Base-by-base conservation (phyloP, 441 rosid species). In the Arabidopsis hybrid region DNA sequence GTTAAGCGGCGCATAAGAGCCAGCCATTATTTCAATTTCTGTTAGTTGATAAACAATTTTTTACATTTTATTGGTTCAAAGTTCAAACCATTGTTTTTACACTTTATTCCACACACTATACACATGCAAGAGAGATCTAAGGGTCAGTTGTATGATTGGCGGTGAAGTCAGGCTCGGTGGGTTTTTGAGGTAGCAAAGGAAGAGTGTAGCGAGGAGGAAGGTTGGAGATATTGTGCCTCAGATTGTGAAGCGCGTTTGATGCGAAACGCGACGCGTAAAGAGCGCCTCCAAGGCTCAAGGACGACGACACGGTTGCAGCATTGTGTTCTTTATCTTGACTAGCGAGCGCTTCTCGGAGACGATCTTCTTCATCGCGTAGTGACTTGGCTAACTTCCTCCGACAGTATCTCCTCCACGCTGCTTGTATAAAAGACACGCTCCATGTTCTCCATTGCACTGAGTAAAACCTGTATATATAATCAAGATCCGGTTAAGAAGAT, bases 191-290 rank as follows among this genome's bases (percentile, higher is more conserved):
- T 40, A 91, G 70, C 73, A 84, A 49, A 13, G 77, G 76, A 51
- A 75, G 59, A n/a, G 77, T 69, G 39, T 55, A 43, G 2, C 39
- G 71, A 56, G 58, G 58, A 73, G 65, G 70, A 40, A 72, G 62
- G 56, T 60, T 60, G 11, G 74, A 71, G 45, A 52, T 52, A 34
- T 69, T 67, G 40, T 67, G 74, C 56, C 47, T 53, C 8, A 75
- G 36, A 10, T 71, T 78, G 7, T 83, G 72, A 45, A 89, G 72
- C 5, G 81, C 83, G 46, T 85, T 91, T 75, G 91, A 78, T 3
- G 97, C 95, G n/a, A 93, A 89, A 71, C 72, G 79, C 8, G 97
- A 89, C 29, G 88, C 96, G 67, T 84, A 87, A 10, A 91, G 8
- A 32, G 94, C 74, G 40, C 86, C 88, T 16, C 85, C 89, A 1